These are phyloP conservation scores for Arthroderma uncinatum DNA, from an alignment of 2,329 filamentous ascomycete genomes.

Conservation along the genomic window DNA sequence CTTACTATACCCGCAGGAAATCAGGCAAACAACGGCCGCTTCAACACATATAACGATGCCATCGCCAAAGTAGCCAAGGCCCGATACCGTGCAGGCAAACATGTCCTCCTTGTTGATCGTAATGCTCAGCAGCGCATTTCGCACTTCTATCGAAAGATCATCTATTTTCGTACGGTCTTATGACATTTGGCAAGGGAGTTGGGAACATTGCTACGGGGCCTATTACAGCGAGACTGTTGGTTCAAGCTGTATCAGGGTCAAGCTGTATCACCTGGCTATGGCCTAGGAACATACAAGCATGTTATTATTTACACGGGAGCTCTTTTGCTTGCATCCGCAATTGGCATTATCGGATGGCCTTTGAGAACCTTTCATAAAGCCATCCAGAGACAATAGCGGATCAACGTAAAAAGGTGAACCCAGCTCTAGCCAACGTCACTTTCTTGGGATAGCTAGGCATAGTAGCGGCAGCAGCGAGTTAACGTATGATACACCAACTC, in stretches of 20 bases:
- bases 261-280: not conserved
- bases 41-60: not conserved
- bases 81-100: not conserved
- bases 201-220: conserved; percentile 2
- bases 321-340: conserved; percentile 2
- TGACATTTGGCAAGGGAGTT: conserved; percentile 7
- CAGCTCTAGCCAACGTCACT: too few species aligned
- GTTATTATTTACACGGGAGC: conserved; percentile 4
- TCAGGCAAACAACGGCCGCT: not conserved
- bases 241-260: not conserved
- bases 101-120: not conserved
- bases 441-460: too few species aligned
- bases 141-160: conserved; percentile 6
- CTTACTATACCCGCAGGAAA: not conserved
- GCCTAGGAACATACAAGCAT: conserved; percentile 3
- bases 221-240: conserved; percentile 1
- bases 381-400: not conserved
- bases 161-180: conserved; percentile 5
- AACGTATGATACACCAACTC: too few species aligned
- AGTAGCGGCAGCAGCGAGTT: too few species aligned
- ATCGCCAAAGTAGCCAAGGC: not conserved
- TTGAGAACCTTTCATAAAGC: not conserved
- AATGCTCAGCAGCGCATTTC: not conserved
- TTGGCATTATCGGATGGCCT: conserved; percentile 1
- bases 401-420: too few species aligned